These are phyloP conservation scores for Hyphodiscus sp. DNA, from an alignment of 2,329 filamentous ascomycete genomes.

Conservation along the genomic window DNA sequence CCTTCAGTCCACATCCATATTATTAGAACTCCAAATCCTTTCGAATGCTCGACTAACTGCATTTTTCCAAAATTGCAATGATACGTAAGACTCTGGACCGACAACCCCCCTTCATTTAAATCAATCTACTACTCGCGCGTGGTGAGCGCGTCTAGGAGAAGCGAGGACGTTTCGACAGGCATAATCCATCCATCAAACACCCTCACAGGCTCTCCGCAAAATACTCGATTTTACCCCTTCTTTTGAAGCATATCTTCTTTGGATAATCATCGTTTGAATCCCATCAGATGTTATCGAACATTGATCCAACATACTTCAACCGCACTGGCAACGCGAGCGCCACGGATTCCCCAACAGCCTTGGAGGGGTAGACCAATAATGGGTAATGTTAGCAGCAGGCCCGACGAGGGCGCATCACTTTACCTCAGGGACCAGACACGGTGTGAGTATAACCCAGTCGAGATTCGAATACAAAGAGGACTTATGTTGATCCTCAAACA, in stretches of 20 bases:
- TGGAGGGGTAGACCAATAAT: constrained; percentile 46
- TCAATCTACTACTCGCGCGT: background rate
- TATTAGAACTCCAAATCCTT: background rate
- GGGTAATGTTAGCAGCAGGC: constrained; percentile 87
- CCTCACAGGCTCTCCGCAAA: background rate
- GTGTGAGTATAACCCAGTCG: constrained; percentile 51
- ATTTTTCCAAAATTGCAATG: background rate
- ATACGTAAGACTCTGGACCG: background rate
- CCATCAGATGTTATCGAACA: constrained; percentile 25
- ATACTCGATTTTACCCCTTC: background rate
- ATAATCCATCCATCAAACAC: background rate
- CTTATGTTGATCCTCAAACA: constrained; percentile 34
- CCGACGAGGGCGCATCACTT: constrained; percentile 73
- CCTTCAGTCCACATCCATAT: background rate
- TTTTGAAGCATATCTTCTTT: constrained; percentile 18
- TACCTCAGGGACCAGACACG: constrained; percentile 88
- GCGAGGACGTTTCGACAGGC: background rate
- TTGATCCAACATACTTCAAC: constrained; percentile 19
- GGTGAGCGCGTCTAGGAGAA: background rate
- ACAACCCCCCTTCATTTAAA: constrained; percentile 4
- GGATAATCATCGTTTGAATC: constrained; percentile 16
- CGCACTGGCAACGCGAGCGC: constrained; percentile 16
- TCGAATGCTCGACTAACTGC: background rate
- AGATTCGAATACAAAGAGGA: background rate
- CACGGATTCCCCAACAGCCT: constrained; percentile 7